Percentiles rank a stretch among this genome's conserved stretches.
phyloP scores from a whole-genome alignment of 805 yeast genomes.

The Wickerhamomyces canadensis region DNA sequence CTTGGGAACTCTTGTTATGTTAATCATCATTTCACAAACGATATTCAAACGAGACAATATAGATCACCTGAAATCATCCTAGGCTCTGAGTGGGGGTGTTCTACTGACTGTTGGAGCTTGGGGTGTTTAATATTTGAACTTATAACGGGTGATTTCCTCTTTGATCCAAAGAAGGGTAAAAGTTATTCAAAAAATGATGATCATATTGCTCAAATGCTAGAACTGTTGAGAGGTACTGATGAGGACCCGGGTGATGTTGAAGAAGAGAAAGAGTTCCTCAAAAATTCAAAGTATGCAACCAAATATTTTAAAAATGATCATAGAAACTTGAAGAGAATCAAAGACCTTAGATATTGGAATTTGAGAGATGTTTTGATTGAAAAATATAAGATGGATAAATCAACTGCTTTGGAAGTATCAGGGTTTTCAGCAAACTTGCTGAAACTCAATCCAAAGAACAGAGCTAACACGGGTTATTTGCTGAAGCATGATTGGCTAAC shows the following conservation, averaged over 20 bases:
- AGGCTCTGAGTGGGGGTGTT: conserved; percentile 57
- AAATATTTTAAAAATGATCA: conserved; percentile 42
- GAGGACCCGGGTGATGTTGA: background rate
- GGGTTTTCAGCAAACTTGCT: conserved; percentile 48
- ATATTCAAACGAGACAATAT: conserved; percentile 61
- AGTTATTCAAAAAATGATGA: conserved; percentile 50
- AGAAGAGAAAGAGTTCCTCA: conserved; percentile 33
- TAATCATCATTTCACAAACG: conserved; percentile 55
- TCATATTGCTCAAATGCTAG: conserved; percentile 58
- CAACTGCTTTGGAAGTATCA: conserved; percentile 44
- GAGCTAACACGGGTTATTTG: conserved; percentile 52
- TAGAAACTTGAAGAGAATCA: conserved; percentile 51
- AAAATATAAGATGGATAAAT: conserved; percentile 60
- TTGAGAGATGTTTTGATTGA: conserved; percentile 63
- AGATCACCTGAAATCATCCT: conserved; percentile 60
- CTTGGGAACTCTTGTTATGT: conserved; percentile 31
- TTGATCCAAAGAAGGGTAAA: conserved; percentile 52
- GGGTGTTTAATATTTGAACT: conserved; percentile 57
- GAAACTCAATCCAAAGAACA: conserved; percentile 38
- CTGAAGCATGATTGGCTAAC: conserved; percentile 48
- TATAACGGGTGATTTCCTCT: conserved; percentile 55
- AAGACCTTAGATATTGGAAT: conserved; percentile 72
- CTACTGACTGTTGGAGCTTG: conserved; percentile 56
- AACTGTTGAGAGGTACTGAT: conserved; percentile 34
- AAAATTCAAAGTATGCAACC: conserved; percentile 34